Evolutionary conservation across 176 grass and related monocot species (phyloP).

Genomic region (Triticum aestivum): DNA sequence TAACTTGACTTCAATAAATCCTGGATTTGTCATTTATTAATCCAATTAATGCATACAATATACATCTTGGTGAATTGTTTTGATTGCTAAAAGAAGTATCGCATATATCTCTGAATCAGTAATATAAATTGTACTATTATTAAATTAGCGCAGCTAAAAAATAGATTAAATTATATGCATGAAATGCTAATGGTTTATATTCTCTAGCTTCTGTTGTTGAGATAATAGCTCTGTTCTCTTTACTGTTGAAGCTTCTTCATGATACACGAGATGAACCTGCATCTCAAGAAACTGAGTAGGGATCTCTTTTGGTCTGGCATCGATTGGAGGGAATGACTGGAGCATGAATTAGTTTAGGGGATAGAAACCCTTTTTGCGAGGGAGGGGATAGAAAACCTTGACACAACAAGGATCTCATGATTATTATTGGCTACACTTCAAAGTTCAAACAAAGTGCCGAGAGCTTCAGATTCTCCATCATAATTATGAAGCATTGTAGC

Average conservation of each 20-base stretch:
- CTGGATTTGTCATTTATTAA: background rate
- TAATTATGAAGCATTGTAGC: background rate
- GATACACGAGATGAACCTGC: too few species aligned
- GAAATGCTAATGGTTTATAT: too few species aligned
- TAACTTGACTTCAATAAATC: background rate
- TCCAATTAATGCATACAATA: slow-evolving; percentile 20
- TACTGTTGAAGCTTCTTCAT: too few species aligned
- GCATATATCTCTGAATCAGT: background rate
- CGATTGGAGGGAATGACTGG: background rate
- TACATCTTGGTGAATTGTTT: background rate
- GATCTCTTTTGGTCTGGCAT: too few species aligned
- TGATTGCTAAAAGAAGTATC: background rate
- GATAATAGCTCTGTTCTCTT: too few species aligned
- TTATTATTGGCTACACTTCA: background rate
- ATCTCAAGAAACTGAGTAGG: too few species aligned
- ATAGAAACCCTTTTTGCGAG: background rate
- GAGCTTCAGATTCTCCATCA: background rate
- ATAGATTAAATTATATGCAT: too few species aligned
- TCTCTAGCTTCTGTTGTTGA: too few species aligned
- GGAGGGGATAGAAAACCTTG: background rate
- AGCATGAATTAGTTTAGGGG: background rate
- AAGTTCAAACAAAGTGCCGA: background rate
- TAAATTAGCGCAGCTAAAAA: too few species aligned
- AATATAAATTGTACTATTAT: background rate
- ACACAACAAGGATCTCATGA: background rate